Evolutionary conservation across 345 rosid species (phyloP).

Genomic region (Populus deltoides): DNA sequence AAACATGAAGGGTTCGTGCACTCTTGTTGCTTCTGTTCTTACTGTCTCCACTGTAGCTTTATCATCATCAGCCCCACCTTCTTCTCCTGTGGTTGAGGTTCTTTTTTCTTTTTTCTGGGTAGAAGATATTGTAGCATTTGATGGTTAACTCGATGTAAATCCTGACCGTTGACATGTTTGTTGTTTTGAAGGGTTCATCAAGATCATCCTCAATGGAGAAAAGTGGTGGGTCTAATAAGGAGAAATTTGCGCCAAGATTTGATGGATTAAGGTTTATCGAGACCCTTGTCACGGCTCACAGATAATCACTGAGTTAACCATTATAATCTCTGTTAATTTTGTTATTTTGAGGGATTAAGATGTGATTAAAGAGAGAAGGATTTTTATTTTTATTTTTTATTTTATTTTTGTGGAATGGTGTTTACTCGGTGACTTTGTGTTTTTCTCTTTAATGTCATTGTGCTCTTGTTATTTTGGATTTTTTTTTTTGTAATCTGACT

Average conservation of each 20-base stretch:
- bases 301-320: constrained; percentile 30
- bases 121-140: background rate
- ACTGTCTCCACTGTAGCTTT: constrained; percentile 55
- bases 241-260: constrained; percentile 61
- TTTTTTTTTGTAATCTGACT: too few relatives aligned
- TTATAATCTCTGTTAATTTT: background rate
- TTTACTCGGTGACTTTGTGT: too few relatives aligned
- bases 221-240: constrained; percentile 31
- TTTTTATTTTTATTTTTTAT: too few relatives aligned
- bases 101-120: background rate
- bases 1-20: constrained; percentile 20
- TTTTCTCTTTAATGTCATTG: too few relatives aligned
- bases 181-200: constrained; percentile 20
- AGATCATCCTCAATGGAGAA: constrained; percentile 9
- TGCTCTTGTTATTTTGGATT: too few relatives aligned
- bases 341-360: constrained; percentile 7
- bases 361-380: background rate
- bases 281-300: constrained; percentile 87
- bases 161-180: background rate
- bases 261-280: constrained; percentile 87
- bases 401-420: too few relatives aligned
- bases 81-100: background rate
- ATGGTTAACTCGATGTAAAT: background rate
- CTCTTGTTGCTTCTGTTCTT: constrained; percentile 41
- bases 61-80: constrained; percentile 33